phyloP scores from a whole-genome alignment of 352 stramenopile species.

The Pythium myriotylum region DNA sequence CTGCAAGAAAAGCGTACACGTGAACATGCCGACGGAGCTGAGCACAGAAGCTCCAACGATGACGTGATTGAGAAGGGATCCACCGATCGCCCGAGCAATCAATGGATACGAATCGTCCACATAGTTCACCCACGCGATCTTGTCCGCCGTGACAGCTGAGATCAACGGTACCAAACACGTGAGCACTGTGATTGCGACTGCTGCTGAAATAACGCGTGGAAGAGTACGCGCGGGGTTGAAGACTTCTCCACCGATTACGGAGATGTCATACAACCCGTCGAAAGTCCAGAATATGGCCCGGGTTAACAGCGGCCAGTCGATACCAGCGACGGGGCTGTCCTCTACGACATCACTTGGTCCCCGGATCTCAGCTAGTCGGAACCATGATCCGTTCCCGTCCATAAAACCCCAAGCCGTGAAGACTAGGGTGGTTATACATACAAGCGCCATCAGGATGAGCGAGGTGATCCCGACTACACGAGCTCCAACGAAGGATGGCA shows the following conservation, averaged over 20 bases:
- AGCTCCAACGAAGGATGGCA: slow-evolving; percentile 41
- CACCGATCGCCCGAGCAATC: slow-evolving; percentile 29
- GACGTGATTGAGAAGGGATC: slow-evolving; percentile 72
- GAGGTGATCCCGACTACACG: slow-evolving; percentile 26
- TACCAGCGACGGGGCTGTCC: neutral
- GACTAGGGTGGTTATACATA: slow-evolving; percentile 33
- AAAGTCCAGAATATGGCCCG: slow-evolving; percentile 95
- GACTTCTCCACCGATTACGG: slow-evolving; percentile 83
- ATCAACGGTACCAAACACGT: slow-evolving; percentile 24
- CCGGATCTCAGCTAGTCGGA: slow-evolving; percentile 20
- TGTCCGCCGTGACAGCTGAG: slow-evolving; percentile 6
- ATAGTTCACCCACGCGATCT: neutral
- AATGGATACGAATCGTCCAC: slow-evolving; percentile 3
- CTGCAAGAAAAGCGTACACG: slow-evolving; percentile 83
- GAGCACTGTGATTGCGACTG: slow-evolving; percentile 58
- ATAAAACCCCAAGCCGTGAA: slow-evolving; percentile 46
- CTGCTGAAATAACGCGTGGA: slow-evolving; percentile 64
- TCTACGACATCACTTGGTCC: neutral
- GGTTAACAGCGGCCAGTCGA: slow-evolving; percentile 41
- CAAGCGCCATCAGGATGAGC: slow-evolving; percentile 24
- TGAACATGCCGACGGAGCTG: slow-evolving; percentile 75
- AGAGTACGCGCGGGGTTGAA: slow-evolving; percentile 44
- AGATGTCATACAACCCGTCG: slow-evolving; percentile 87
- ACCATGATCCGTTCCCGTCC: slow-evolving; percentile 26
- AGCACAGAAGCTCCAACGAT: slow-evolving; percentile 45